A percentile compares a stretch with the other conserved stretches of the same genome.
phyloP scores from a whole-genome alignment of 495 filamentous ascomycete species.

The Hyaloscypha bicolor region DNA sequence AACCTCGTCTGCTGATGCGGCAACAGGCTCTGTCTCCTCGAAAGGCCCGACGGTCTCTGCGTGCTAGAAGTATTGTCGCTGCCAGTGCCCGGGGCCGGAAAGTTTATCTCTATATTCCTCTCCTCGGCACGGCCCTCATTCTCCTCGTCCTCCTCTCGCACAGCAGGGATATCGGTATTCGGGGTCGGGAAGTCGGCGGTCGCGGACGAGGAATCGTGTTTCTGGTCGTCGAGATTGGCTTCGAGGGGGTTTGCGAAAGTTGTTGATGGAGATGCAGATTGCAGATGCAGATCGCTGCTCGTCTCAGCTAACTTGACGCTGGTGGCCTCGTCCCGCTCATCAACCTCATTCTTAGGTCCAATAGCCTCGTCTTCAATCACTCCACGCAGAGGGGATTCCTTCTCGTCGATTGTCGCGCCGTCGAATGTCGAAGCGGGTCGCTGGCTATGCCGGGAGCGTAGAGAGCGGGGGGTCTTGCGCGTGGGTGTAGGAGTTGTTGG shows the following conservation, averaged over 20 bases:
- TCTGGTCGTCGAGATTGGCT: slow-evolving; percentile 20
- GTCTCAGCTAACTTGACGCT: neutral
- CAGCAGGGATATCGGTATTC: slow-evolving; percentile 28
- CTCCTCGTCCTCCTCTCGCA: slow-evolving; percentile 19
- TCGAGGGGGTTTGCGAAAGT: slow-evolving; percentile 11
- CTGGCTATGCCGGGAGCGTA: slow-evolving; percentile 1
- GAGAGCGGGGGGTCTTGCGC: slow-evolving; percentile 14
- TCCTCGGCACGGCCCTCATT: neutral
- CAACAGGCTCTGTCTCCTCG: slow-evolving; percentile 44
- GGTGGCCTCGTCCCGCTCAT: neutral
- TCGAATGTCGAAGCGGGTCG: neutral
- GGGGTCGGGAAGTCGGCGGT: slow-evolving; percentile 33
- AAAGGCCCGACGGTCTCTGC: slow-evolving; percentile 18
- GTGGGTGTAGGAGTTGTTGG: neutral
- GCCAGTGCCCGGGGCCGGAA: neutral
- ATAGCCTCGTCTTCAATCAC: neutral
- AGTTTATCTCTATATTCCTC: neutral
- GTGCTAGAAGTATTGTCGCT: slow-evolving; percentile 1
- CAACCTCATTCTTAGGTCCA: neutral
- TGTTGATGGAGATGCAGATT: slow-evolving; percentile 5
- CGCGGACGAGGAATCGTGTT: slow-evolving; percentile 28
- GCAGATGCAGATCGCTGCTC: slow-evolving; percentile 1
- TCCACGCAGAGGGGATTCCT: neutral
- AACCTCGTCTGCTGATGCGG: slow-evolving; percentile 48
- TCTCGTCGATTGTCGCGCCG: slow-evolving; percentile 7